A percentile compares a stretch with the other conserved stretches of the same genome.
Evolutionary conservation across 371 early-diverging fungal genomes (phyloP).

Genomic region (Mortierella sp.): DNA sequence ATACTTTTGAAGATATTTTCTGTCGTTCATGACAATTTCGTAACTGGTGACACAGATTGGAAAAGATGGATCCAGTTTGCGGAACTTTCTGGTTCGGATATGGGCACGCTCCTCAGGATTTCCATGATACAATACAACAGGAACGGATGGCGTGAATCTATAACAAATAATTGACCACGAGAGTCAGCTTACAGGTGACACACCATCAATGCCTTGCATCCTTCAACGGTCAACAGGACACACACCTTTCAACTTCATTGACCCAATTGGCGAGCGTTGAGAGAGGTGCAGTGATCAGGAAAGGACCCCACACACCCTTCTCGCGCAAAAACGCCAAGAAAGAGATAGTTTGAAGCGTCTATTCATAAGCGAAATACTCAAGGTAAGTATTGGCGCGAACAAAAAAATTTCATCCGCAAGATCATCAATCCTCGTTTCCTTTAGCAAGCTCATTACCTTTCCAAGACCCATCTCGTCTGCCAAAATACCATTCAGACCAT

Average conservation of each 20-base stretch:
- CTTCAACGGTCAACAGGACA: background rate
- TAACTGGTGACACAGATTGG: conserved; percentile 93
- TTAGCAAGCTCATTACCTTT: conserved; percentile 61
- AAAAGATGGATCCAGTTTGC: conserved; percentile 67
- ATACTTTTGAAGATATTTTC: conserved; percentile 72
- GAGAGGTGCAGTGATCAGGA: conserved; percentile 96
- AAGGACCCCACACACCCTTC: conserved; percentile 91
- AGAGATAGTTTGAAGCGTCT: conserved; percentile 97
- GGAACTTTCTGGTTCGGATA: conserved; percentile 74
- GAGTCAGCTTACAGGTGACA: background rate
- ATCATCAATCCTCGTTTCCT: background rate
- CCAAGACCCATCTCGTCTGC: conserved; percentile 99
- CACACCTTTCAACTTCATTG: conserved; percentile 88
- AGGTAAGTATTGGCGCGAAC: background rate
- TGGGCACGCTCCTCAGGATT: conserved; percentile 79
- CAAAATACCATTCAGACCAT: conserved; percentile 97
- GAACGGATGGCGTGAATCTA: conserved; percentile 87
- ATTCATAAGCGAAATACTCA: background rate
- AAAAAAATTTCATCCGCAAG: background rate
- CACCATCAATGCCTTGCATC: background rate
- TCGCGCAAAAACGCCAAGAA: conserved; percentile 89
- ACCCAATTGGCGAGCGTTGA: conserved; percentile 98
- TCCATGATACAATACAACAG: conserved; percentile 95
- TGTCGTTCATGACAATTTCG: conserved; percentile 91
- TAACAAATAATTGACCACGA: background rate